Evolutionary conservation across 2,329 filamentous ascomycete species (phyloP).

Genomic region (Huntiella decipiens): DNA sequence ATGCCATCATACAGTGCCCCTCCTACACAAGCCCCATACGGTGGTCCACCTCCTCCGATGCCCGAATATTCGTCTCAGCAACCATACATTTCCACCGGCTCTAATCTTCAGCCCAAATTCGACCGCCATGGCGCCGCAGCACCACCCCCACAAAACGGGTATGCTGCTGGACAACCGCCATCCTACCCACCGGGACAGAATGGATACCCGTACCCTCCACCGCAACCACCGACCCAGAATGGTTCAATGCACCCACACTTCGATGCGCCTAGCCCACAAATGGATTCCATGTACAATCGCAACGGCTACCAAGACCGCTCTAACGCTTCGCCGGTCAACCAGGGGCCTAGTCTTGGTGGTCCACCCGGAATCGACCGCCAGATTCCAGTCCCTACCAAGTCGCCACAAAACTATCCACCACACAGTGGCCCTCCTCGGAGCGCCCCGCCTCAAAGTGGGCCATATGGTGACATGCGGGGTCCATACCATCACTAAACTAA

Average conservation of each 20-base stretch:
- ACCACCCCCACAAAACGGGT: conserved; percentile 8
- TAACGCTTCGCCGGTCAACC: conserved; percentile 7
- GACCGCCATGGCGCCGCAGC: conserved; percentile 8
- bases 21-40: conserved; percentile 8
- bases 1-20: conserved; percentile 9
- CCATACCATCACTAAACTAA: conserved; percentile 2
- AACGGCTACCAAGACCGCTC: conserved; percentile 8
- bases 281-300: conserved; percentile 9
- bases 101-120: conserved; percentile 7
- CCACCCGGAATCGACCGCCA: conserved; percentile 2
- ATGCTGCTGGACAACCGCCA: conserved; percentile 10
- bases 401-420: conserved; percentile 5
- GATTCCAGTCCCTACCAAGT: conserved; percentile 6
- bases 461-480: conserved; percentile 8
- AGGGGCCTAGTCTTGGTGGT: conserved; percentile 1
- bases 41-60: conserved; percentile 5
- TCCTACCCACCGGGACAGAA: conserved; percentile 4
- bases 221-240: not conserved
- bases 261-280: conserved; percentile 8
- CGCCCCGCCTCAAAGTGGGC: conserved; percentile 2
- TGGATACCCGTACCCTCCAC: conserved; percentile 3
- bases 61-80: conserved; percentile 4
- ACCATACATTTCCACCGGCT: conserved; percentile 4
- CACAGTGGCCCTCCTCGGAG: conserved; percentile 7
- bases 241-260: conserved; percentile 2